Base-by-base conservation (phyloP, 805 yeast genomes). In the Myxozyma sirexii region DNA sequence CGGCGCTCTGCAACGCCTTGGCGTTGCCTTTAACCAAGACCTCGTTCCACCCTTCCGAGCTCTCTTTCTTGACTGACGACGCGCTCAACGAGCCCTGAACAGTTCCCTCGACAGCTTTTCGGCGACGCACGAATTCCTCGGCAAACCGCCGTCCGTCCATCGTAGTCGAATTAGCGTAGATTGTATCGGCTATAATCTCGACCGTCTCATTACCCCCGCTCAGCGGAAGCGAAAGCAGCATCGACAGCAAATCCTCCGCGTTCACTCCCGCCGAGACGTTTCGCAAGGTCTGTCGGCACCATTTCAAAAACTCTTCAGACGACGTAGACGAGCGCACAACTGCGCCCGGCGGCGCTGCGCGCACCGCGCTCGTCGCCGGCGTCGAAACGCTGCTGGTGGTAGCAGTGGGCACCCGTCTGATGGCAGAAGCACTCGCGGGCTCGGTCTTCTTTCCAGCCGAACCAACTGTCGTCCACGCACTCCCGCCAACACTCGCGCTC, bases 141-240 rank as follows among this genome's bases (percentile, higher is more conserved):
- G 99, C 97, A 77, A 92, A 93, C 66, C 96, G 81, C 71, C 97
- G 85, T 24, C 98, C 98, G 72, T 94, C 97, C 88, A 93, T 85
- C 1, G 92, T 87, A 2, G 92, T 82, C 42, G 96, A 87, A 61
- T 90, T 88, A 26, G 94, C 85, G 76, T 90, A 91, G 59, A 93
- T 84, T 12, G 97, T 90, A 70, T 93, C 99, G 1, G 96, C 87
- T 70, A 93, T 91, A 71, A 93, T 88, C 72, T 86, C 96, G 50
- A 81, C 79, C 0, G 96, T 84, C 67, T 90, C 97, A 5, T 79
- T 68, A 41, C 85, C 82, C n/a, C 53, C 46, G 19, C 53, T 55
- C n/a, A 81, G 75, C 37, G 97, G 97, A 63, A 93, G 80, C 62
- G 90, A 85, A 63, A 92, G 77, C 68, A 94, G 80, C 70, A 94